Conservation (phyloP, 208 protist species). For the Trypanosoma congolense region DNA sequence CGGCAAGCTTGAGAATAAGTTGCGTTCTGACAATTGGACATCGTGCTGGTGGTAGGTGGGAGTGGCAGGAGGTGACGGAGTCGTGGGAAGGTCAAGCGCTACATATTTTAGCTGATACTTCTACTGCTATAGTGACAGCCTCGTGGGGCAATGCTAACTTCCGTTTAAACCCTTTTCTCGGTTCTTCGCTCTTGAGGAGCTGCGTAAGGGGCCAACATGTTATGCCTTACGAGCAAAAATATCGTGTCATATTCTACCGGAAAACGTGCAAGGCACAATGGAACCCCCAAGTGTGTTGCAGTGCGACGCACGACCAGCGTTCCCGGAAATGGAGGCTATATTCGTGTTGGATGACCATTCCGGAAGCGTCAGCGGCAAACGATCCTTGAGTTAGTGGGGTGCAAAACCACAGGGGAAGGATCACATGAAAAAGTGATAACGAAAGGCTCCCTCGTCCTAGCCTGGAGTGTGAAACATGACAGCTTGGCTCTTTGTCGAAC, state of each 20-base stretch:
- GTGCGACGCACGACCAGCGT: background rate
- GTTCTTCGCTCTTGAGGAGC: constrained; percentile 1
- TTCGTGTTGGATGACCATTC: background rate
- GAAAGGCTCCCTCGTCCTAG: background rate
- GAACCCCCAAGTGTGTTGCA: background rate
- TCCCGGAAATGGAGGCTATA: background rate
- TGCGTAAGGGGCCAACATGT: background rate
- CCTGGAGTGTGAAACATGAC: background rate
- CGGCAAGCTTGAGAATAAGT: constrained; percentile 5
- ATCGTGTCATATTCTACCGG: background rate
- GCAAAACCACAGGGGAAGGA: background rate
- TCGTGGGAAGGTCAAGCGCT: constrained; percentile 1
- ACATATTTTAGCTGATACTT: constrained; percentile 3
- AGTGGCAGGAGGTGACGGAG: constrained; percentile 1
- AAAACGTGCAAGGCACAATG: background rate
- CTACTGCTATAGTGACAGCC: constrained; percentile 2
- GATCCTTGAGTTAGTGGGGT: background rate
- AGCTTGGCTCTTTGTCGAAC: background rate
- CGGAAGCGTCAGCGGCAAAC: background rate
- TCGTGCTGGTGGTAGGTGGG: background rate
- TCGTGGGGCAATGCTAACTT: constrained; percentile 1
- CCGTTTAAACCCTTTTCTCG: background rate
- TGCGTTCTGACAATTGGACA: constrained; percentile 3
- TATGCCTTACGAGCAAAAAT: constrained; percentile 4
- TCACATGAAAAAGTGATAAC: background rate